Percentiles rank a stretch among this genome's conserved stretches.
Evolutionary conservation across 345 rosid genomes (phyloP).

Genomic region (Nephelium lappaceum): DNA sequence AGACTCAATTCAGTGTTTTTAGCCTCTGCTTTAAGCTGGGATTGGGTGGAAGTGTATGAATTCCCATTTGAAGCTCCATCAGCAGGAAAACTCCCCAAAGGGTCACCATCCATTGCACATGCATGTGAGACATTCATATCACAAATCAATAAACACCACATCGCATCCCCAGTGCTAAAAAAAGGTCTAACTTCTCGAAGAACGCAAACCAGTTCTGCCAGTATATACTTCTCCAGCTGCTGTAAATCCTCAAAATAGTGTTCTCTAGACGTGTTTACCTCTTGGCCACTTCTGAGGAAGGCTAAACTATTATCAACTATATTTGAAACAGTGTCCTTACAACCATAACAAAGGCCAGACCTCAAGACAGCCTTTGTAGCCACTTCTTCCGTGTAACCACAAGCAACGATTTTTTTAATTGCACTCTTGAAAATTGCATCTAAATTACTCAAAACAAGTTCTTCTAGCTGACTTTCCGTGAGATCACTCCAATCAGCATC

Average conservation of each 20-base stretch:
- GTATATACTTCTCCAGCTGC: constrained; percentile 77
- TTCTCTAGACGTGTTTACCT: constrained; percentile 44
- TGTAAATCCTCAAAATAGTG: constrained; percentile 63
- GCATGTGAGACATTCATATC: constrained; percentile 98
- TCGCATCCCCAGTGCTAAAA: constrained; percentile 91
- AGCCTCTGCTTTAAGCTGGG: constrained; percentile 44
- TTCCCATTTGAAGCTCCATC: constrained; percentile 41
- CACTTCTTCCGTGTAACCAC: constrained; percentile 61
- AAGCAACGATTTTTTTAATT: constrained; percentile 54
- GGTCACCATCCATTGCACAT: constrained; percentile 82
- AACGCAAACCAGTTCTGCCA: constrained; percentile 84
- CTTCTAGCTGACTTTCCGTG: constrained; percentile 71
- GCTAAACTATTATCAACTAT: constrained; percentile 70
- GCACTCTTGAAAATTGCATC: constrained; percentile 70
- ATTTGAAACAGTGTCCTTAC: constrained; percentile 63
- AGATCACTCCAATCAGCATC: constrained; percentile 86
- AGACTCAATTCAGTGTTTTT: constrained; percentile 48
- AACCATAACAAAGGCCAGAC: constrained; percentile 69
- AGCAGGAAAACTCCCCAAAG: constrained; percentile 44
- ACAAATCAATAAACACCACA: constrained; percentile 93
- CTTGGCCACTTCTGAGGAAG: constrained; percentile 65
- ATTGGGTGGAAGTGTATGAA: constrained; percentile 31
- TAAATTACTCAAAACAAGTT: constrained; percentile 66
- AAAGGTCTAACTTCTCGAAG: constrained; percentile 84
- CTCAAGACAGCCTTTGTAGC: constrained; percentile 66